Base-by-base conservation (phyloP, 495 filamentous ascomycete genomes). In the Bathelium albidoporum region DNA sequence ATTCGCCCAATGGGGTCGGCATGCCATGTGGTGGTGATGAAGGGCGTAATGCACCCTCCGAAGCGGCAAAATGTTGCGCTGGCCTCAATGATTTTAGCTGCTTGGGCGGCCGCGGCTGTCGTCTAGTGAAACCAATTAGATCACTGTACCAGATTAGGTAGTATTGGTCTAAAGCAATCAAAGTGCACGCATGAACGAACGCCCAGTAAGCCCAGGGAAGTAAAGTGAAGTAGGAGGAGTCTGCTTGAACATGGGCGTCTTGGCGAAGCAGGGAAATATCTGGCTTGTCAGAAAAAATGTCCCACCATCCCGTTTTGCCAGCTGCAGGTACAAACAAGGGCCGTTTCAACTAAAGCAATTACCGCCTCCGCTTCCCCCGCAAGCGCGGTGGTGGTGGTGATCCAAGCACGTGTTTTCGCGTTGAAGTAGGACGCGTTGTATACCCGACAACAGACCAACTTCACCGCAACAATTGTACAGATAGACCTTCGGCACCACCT, bases 1-100 rank as follows among this genome's bases (percentile, higher is more conserved):
- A 53, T 52, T 71, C 69, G 65, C 67, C 69, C 59, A 62, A 24
- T 59, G 71, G 64, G 49, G 66, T 62, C 69, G 72, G 72, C 72
- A 74, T 74, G 49, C 70, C 70, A 74, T 73, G 64, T 69, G 64
- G 59, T 62, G 44, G 14, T 55, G 63, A 61, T 29, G n/a, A 61
- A 65, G 60, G 32, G 58, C 62, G 65, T 69, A 5, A 59, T 64
- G 26, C 64, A 60, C 62, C 28, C 41, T 32, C 32, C 32, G 49
- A 9, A 10, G 5, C 49, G 20, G 5, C 34, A 26, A 55, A 55
- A 29, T 3, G 49, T 16, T 49, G 44, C 44, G 44, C 14, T 55
- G 49, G 49, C 49, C 49, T 55, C 24, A 55, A 55, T 5, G 20
- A 28, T 29, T 26, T 49, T 9, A 1, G 67, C 61, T 66, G 26